Evolutionary conservation across 2,329 filamentous ascomycete species (phyloP).

Genomic region (Colletotrichum sp.): DNA sequence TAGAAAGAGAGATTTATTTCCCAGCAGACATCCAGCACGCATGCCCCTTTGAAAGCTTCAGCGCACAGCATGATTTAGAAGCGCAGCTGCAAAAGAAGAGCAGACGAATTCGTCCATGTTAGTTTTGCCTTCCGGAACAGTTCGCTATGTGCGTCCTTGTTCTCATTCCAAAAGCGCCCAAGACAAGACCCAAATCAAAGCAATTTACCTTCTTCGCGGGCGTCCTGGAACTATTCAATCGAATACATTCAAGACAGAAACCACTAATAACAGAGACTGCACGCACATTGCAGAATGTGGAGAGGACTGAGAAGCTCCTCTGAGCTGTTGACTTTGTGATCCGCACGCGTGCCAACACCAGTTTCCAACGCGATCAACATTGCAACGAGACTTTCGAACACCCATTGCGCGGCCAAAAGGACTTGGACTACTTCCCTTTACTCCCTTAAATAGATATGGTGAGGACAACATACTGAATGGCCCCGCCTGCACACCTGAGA

Average conservation of each 20-base stretch:
- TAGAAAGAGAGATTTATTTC: fast-evolving
- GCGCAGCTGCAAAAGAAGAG: neutral
- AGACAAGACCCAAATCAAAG: neutral
- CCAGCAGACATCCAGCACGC: fast-evolving
- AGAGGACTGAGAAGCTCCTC: neutral
- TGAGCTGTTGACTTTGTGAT: neutral
- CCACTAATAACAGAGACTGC: neutral
- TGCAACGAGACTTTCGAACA: neutral
- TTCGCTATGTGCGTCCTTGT: fast-evolving
- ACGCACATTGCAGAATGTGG: fast-evolving
- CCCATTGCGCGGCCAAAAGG: neutral
- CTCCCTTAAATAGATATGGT: neutral
- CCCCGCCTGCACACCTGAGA: no score
- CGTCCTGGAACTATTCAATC: fast-evolving
- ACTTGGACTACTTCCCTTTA: fast-evolving
- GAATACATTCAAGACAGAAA: fast-evolving
- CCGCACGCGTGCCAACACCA: fast-evolving
- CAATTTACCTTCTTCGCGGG: fast-evolving
- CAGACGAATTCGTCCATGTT: neutral
- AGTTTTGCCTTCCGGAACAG: fast-evolving
- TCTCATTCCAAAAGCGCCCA: neutral
- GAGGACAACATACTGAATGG: no score
- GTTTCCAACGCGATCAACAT: neutral
- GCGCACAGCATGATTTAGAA: fast-evolving
- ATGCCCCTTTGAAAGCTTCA: neutral